phyloP scores from a whole-genome alignment of 2,329 filamentous ascomycete genomes.

The Xylariaceae sp. region DNA sequence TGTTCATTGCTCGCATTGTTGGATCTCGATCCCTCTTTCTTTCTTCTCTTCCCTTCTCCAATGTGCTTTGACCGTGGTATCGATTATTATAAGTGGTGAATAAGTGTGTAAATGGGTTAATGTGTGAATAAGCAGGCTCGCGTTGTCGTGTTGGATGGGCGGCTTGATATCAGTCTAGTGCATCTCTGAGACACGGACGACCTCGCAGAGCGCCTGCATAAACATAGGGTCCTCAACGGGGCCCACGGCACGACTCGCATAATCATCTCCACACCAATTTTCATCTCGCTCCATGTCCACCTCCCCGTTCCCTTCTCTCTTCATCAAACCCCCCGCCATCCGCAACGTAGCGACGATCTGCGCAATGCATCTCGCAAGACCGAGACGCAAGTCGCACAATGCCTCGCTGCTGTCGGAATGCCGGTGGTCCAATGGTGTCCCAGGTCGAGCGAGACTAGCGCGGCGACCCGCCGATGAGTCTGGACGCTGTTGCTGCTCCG shows the following conservation, averaged over 20 bases:
- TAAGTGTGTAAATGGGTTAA: too few relatives aligned
- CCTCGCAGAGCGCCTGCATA: background rate
- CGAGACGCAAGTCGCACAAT: slow-evolving; percentile 38
- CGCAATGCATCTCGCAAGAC: slow-evolving; percentile 48
- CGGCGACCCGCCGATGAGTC: slow-evolving; percentile 16
- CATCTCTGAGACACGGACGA: background rate
- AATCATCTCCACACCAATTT: background rate
- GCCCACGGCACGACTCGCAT: slow-evolving; percentile 4
- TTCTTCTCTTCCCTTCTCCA: too few relatives aligned
- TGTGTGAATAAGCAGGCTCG: too few relatives aligned
- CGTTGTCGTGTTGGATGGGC: too few relatives aligned
- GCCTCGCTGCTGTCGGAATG: slow-evolving; percentile 1
- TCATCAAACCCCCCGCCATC: slow-evolving; percentile 4
- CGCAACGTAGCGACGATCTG: slow-evolving; percentile 48
- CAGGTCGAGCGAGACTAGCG: slow-evolving; percentile 2
- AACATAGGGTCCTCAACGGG: slow-evolving; percentile 18
- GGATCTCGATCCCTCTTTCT: too few relatives aligned
- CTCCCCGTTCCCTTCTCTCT: too few relatives aligned
- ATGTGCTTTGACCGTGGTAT: too few relatives aligned
- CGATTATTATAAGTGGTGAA: too few relatives aligned
- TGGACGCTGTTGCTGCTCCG: too few relatives aligned
- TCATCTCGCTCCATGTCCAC: too few relatives aligned
- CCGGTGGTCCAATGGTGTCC: slow-evolving; percentile 7
- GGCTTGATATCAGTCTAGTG: too few relatives aligned
- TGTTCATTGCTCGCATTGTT: too few relatives aligned